A percentile compares a stretch with the other conserved stretches of the same genome.
phyloP scores from a whole-genome alignment of 139 green algal genomes.

The Nannochloris sp. region DNA sequence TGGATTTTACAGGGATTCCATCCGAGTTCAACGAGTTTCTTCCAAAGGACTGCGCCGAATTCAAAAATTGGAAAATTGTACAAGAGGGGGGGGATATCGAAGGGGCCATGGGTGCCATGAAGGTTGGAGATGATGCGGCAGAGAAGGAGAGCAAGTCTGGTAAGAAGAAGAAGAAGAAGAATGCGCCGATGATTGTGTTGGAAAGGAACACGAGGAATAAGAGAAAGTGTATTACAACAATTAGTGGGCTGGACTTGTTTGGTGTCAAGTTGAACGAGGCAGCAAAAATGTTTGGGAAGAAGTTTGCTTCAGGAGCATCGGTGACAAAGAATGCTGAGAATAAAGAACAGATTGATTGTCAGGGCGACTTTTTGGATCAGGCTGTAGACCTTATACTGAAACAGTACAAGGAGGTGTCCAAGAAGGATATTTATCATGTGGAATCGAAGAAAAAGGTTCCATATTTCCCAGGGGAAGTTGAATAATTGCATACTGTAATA shows the following conservation, averaged over 20 bases:
- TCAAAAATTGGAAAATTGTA: conserved; percentile 72
- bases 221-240: conserved; percentile 89
- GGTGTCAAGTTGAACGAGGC: conserved; percentile 85
- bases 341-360: conserved; percentile 91
- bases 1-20: conserved; percentile 36
- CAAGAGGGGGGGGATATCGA: conserved; percentile 39
- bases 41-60: conserved; percentile 73
- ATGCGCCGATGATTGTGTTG: conserved; percentile 41
- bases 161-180: conserved; percentile 71
- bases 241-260: conserved; percentile 82
- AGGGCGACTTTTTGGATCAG: conserved; percentile 68
- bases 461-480: conserved; percentile 37
- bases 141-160: conserved; percentile 48
- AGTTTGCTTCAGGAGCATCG: conserved; percentile 89
- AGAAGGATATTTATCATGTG: conserved; percentile 59
- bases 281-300: conserved; percentile 95
- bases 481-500: neutral
- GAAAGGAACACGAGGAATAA: conserved; percentile 76
- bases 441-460: conserved; percentile 55
- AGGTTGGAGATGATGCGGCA: conserved; percentile 23
- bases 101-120: conserved; percentile 43
- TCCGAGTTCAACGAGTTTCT: conserved; percentile 83
- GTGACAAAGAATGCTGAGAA: conserved; percentile 80
- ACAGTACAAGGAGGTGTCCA: conserved; percentile 54
- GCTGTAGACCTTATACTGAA: conserved; percentile 72